A percentile compares a stretch with the other conserved stretches of the same genome.
These are phyloP conservation scores for Tubosaeta sp. DNA, from an alignment of 768 basidiomycete genomes.

Conservation along the genomic window DNA sequence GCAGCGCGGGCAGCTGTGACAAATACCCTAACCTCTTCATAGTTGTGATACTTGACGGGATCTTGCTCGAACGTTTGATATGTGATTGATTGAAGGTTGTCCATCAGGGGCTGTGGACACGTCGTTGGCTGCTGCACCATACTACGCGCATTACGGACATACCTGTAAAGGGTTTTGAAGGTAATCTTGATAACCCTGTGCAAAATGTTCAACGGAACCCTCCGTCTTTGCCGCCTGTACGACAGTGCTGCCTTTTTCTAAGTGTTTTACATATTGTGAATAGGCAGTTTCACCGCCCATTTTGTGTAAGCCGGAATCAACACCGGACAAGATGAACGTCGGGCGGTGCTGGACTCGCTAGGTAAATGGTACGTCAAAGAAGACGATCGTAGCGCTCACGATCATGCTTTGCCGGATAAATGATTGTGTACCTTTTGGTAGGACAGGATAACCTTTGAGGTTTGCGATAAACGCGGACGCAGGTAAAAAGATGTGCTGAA, in stretches of 20 bases:
- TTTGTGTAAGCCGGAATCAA: slow-evolving; percentile 57
- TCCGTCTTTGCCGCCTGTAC: slow-evolving; percentile 59
- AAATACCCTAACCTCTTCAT: slow-evolving; percentile 69
- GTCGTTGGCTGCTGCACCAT: slow-evolving; percentile 5
- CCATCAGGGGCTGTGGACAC: slow-evolving; percentile 79
- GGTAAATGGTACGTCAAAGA: slow-evolving; percentile 17
- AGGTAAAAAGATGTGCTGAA: slow-evolving; percentile 85
- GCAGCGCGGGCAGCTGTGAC: slow-evolving; percentile 7
- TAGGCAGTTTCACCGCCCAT: slow-evolving; percentile 86
- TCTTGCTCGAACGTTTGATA: slow-evolving; percentile 99
- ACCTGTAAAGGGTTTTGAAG: slow-evolving; percentile 93
- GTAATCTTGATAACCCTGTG: slow-evolving; percentile 91
- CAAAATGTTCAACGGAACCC: slow-evolving; percentile 85
- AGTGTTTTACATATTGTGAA: slow-evolving; percentile 79
- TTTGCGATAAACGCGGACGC: slow-evolving; percentile 93
- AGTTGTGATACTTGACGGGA: slow-evolving; percentile 92
- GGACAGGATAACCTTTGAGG: slow-evolving; percentile 92
- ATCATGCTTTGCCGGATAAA: slow-evolving; percentile 91
- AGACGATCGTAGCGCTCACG: slow-evolving; percentile 39
- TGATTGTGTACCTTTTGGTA: slow-evolving; percentile 87
- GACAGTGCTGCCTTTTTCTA: slow-evolving; percentile 72
- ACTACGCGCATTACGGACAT: slow-evolving; percentile 14
- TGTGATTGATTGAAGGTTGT: slow-evolving; percentile 91
- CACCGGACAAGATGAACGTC: slow-evolving; percentile 75
- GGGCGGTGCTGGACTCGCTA: slow-evolving; percentile 66